Evolutionary conservation across 176 grass and related monocot genomes (phyloP), one percentile per base, ranked within the genome.

Genomic region (Olyra latifolia): DNA sequence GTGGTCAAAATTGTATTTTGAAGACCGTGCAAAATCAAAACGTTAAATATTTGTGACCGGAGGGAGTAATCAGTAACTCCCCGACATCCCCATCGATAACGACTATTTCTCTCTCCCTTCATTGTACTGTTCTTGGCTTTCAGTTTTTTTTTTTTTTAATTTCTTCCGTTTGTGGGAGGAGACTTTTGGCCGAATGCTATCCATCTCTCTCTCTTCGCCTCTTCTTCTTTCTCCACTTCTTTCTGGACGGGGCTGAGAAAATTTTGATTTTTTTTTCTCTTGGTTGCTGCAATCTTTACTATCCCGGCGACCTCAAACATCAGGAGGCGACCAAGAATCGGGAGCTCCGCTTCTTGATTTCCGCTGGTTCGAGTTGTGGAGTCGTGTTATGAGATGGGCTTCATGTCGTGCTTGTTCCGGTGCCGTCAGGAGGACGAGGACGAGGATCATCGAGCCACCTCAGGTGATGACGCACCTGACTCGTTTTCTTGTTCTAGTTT

Each of bases 321-420:
- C 70, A 46, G 0, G 4, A 11, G 9, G 69, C 30, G 41, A 10
- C 29, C 8, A 39, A 67, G 20, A 40, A 58, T 63, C 40, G 76
- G 53, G 62, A 76, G 52, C 27, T 69, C 35, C 44, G 4, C 45
- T 27, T 79, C 48, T 52, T 79, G 13, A 68, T 76, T 24, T 32
- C 35, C 70, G 50, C 25, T 78, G 54, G 12, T 28, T 52, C 29
- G 74, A 46, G 73, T 17, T 25, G 47, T 5, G 22, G 74, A 66
- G 75, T 17, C 62, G 23, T 62, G 50, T 84, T 50, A 89, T 76
- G 77, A 64, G 77, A 89, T 89, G 87, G 77, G 82, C 46, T 75
- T 89, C 71, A 76, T 89, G 38, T 73, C 82, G 25, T 85, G 87
- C 71, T 54, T 89, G 71, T 89, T 80, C 82, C 77, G 71, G 56